Base-by-base conservation (phyloP, 2,329 filamentous ascomycete species). In the Rhinocladiella mackenziei region DNA sequence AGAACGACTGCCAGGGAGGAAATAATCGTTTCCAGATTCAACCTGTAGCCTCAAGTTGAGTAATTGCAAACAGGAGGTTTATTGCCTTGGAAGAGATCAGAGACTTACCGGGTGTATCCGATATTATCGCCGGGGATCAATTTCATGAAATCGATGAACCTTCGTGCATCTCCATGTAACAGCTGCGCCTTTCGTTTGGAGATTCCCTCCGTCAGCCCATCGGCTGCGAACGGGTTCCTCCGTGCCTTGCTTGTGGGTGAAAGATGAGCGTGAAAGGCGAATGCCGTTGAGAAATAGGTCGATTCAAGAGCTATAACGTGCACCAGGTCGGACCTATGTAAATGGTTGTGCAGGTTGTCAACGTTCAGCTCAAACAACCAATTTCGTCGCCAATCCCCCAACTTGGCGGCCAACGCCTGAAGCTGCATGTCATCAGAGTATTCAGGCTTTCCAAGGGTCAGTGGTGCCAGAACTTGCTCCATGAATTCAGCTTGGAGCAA, bases 11-110 rank as follows among this genome's bases (percentile, higher is more conserved):
- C 88, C 3, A 96, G 76, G 1, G 92, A 86, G 1, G 91, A 94
- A 7, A 97, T 89, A 0, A 92, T 91, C 66, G 94, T 96, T 65
- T 97, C 97, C 7, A 97, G 71, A 54, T 95, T 86, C 61, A 97
- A 76, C 88, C 77, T 80, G 25, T 11, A 17, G 19, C 10, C 2
- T 22, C 14, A 18, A 31, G 7, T 19, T 10, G 28, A 17, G 20
- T 20, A 17, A 22, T 10, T 3, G 5, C 22, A 26, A 7, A 26
- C 23, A 11, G n/a, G n/a, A n/a, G n/a, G n/a, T n/a, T n/a, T n/a
- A n/a, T n/a, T n/a, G n/a, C n/a, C n/a, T n/a, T n/a, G n/a, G n/a
- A n/a, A n/a, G n/a, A n/a, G n/a, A n/a, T n/a, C n/a, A n/a, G n/a
- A n/a, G n/a, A n/a, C n/a, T n/a, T n/a, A n/a, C n/a, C n/a, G n/a